phyloP scores from a whole-genome alignment of 2,329 filamentous ascomycete species.

The Colletotrichum higginsianum region DNA sequence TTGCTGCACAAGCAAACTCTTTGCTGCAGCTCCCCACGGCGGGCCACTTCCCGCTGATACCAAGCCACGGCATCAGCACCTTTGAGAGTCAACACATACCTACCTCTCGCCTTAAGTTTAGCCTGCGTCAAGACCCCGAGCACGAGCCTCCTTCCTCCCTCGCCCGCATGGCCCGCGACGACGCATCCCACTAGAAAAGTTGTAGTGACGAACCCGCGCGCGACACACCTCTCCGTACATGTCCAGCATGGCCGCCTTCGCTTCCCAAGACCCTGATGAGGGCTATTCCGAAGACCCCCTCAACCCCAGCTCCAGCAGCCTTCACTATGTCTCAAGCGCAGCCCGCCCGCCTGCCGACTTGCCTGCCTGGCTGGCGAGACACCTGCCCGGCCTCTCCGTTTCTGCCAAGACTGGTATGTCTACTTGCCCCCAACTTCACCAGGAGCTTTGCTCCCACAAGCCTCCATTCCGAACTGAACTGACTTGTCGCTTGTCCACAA shows the following conservation, averaged over 20 bases:
- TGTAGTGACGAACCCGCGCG: constrained; percentile 16
- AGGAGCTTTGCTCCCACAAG: background rate
- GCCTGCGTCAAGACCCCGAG: background rate
- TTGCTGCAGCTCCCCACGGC: background rate
- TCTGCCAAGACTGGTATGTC: constrained; percentile 65
- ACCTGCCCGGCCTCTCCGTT: constrained; percentile 65
- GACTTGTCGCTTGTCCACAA: constrained; percentile 7
- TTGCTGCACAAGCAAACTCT: background rate
- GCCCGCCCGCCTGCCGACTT: constrained; percentile 58
- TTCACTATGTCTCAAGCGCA: constrained; percentile 46
- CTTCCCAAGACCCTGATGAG: constrained; percentile 79
- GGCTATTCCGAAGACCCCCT: constrained; percentile 87
- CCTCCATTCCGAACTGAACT: background rate
- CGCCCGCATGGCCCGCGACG: constrained; percentile 35
- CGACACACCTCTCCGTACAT: background rate
- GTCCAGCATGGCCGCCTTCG: constrained; percentile 36
- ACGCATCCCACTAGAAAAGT: constrained; percentile 15
- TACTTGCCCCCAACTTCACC: background rate
- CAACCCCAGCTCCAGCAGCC: constrained; percentile 56
- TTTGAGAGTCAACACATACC: background rate
- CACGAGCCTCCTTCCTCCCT: constrained; percentile 31
- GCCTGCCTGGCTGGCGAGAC: constrained; percentile 64
- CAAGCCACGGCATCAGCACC: background rate
- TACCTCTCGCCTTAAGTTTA: background rate
- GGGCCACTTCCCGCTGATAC: too few species aligned